Evolutionary conservation across 306 rosid species (phyloP).

Genomic region (Dalbergia oliveri): DNA sequence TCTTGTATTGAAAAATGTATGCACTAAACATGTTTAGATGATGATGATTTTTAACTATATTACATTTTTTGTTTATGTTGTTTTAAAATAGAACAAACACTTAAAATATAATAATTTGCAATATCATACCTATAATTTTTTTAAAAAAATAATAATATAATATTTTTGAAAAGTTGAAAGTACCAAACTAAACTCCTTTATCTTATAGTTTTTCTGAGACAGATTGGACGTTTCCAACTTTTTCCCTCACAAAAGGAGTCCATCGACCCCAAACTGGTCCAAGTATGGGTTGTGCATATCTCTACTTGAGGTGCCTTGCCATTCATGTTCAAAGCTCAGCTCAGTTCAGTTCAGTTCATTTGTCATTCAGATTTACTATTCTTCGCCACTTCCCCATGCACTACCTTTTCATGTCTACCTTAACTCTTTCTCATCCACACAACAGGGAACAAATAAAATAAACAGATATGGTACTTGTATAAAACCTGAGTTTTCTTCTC

Average conservation of each 20-base stretch:
- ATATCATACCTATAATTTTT: too few relatives aligned
- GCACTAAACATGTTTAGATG: too few relatives aligned
- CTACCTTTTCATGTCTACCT: constrained; percentile 7
- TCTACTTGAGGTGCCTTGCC: constrained; percentile 14
- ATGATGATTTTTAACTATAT: too few relatives aligned
- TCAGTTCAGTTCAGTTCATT: constrained; percentile 43
- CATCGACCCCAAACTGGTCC: background rate
- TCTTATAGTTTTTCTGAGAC: background rate
- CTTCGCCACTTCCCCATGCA: constrained; percentile 60
- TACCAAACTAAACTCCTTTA: background rate
- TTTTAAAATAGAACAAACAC: too few relatives aligned
- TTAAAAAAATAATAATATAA: too few relatives aligned
- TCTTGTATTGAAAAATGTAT: too few relatives aligned
- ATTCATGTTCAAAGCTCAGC: background rate
- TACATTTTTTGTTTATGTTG: too few relatives aligned
- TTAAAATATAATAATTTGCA: too few relatives aligned
- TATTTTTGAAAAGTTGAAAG: background rate
- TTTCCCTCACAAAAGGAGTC: background rate
- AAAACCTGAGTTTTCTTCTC: background rate
- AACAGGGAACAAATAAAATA: background rate
- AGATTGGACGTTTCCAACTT: constrained; percentile 58
- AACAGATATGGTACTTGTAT: background rate
- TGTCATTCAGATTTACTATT: constrained; percentile 51
- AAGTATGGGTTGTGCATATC: background rate
- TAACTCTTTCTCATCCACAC: background rate